Base-by-base conservation (phyloP, 78 protist species). In the Parvularia atlantis region DNA sequence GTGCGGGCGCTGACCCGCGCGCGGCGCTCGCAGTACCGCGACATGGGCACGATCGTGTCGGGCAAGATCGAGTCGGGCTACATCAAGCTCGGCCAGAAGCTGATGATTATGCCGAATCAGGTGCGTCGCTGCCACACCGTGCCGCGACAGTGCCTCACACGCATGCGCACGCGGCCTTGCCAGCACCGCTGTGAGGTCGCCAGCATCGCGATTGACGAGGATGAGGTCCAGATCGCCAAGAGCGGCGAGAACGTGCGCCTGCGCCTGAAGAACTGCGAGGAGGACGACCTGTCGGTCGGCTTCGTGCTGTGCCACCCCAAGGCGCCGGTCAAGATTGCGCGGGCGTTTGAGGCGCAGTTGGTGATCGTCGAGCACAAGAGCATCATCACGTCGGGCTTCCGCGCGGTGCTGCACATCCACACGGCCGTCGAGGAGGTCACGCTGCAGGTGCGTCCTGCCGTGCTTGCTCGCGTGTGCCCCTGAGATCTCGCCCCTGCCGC, bases 51-150 rank as follows among this genome's bases (percentile, higher is more conserved):
- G 43, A 48, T 81, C 31, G 84, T 84, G 30, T 40, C 82, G 46
- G 98, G 98, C 63, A 89, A 89, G 75, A 33, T 94, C 28, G 95
- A 94, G 77, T 69, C 91, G 5, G 98, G 98, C 40, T 26, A 56
- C 24, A 57, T 91, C 69, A 2, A 24, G 2, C 41, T 35, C 16
- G 91, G 89, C 69, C 82, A 77, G 61, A 35, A 40, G 39, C 39
- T 84, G 39, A 30, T 69, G n/a, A 14, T 93, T 44, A 84, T 85
- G 88, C 97, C 97, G 1, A 80, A 75, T 56, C 33, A 69, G 73
- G 36, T 56, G 61, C 6, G 61, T 54, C 61, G 1, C 40, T 33
- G 37, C 53, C 17, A 48, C 50, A 52, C 16, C 1, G 28, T 19
- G 37, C 22, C 20, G 10, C 0, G 26, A 16, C 16, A 5, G 3